Evolutionary conservation across 768 basidiomycete species (phyloP).

Genomic region (Nevesoporus exiguus): DNA sequence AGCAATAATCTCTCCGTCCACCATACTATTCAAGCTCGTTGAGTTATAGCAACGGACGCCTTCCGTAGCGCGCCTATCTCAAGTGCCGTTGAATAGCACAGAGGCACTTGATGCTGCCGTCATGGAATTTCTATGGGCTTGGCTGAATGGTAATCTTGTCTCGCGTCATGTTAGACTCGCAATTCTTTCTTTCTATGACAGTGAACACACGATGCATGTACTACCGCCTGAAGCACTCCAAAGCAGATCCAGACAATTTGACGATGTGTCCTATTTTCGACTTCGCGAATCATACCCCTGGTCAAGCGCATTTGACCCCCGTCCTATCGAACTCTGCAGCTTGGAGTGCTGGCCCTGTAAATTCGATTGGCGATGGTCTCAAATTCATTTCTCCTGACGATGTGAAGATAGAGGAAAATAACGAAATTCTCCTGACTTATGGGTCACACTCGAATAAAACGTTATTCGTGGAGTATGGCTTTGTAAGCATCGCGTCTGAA

Average conservation of each 20-base stretch:
- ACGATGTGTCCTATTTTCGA: slow-evolving; percentile 89
- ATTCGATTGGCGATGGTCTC: slow-evolving; percentile 43
- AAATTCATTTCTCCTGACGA: slow-evolving; percentile 48
- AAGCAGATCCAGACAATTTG: slow-evolving; percentile 66
- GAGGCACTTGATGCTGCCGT: slow-evolving; percentile 5
- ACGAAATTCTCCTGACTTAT: slow-evolving; percentile 77
- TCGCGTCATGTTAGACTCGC: slow-evolving; percentile 3
- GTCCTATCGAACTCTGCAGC: slow-evolving; percentile 34
- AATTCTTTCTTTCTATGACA: slow-evolving; percentile 28
- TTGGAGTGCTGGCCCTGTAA: slow-evolving; percentile 36
- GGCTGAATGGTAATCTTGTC: slow-evolving; percentile 73
- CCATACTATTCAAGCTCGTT: background rate
- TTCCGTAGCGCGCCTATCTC: background rate
- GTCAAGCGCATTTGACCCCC: slow-evolving; percentile 43
- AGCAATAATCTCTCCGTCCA: slow-evolving; percentile 14
- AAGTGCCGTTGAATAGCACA: background rate
- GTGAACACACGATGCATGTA: slow-evolving; percentile 93
- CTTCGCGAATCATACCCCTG: slow-evolving; percentile 75
- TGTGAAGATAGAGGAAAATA: slow-evolving; percentile 40
- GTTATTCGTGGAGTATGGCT: slow-evolving; percentile 89
- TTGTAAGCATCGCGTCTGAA: slow-evolving; percentile 46
- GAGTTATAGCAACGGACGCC: slow-evolving; percentile 7
- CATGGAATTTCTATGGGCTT: slow-evolving; percentile 76
- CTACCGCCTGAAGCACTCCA: slow-evolving; percentile 49
- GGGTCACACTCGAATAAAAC: slow-evolving; percentile 75